Conservation (phyloP, 176 grass and related monocot species). For the Tuctoria greenei region DNA sequence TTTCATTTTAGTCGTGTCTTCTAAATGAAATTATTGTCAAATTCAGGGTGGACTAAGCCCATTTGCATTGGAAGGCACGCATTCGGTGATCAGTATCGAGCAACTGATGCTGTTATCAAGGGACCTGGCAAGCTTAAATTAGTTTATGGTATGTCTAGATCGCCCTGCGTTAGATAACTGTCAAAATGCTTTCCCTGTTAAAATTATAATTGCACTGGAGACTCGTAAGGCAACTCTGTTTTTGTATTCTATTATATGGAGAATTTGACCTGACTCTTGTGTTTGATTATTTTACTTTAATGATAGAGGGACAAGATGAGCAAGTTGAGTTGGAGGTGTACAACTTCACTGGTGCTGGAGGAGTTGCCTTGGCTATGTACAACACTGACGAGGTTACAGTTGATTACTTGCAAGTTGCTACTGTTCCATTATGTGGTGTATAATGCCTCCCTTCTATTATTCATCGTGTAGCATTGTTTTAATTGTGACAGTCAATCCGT, state of each 20-base stretch:
- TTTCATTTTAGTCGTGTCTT: constrained; percentile 14
- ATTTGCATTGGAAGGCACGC: constrained; percentile 88
- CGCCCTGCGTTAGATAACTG: background rate
- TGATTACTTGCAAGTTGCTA: background rate
- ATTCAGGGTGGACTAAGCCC: constrained; percentile 75
- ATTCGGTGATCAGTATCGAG: constrained; percentile 77
- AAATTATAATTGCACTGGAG: background rate
- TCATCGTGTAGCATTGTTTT: background rate
- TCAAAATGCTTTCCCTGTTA: background rate
- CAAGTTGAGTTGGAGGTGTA: constrained; percentile 65
- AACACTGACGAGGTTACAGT: constrained; percentile 68
- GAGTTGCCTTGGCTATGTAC: constrained; percentile 71
- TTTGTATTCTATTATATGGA: background rate
- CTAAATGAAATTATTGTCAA: constrained; percentile 10
- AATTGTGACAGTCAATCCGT: constrained; percentile 60
- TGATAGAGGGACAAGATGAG: constrained; percentile 67
- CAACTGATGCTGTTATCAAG: constrained; percentile 70
- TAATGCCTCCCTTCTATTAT: background rate
- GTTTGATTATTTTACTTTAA: background rate
- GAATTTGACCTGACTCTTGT: background rate
- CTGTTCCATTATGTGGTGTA: background rate
- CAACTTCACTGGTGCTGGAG: constrained; percentile 73
- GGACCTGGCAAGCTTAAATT: constrained; percentile 81
- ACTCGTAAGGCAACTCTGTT: background rate
- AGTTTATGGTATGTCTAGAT: constrained; percentile 58